These are phyloP conservation scores for Trichosporon sp. DNA, from an alignment of 1,284 basidiomycete species.

Conservation along the genomic window DNA sequence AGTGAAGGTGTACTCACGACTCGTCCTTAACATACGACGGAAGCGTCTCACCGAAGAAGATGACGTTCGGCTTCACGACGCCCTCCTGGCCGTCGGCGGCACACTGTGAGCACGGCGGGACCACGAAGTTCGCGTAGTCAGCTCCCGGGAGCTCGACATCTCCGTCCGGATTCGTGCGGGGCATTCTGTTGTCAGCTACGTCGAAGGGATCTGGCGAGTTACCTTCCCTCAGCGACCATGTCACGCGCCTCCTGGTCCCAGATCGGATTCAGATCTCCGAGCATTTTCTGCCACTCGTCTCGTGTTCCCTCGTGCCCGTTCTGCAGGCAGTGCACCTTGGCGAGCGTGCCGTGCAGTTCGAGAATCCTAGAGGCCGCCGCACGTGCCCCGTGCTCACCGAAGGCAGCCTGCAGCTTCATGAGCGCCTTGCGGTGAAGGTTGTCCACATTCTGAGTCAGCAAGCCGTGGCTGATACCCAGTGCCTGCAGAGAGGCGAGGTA, in stretches of 20 bases:
- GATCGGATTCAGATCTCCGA: conserved; percentile 72
- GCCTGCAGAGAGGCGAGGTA: conserved; percentile 79
- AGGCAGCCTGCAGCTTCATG: conserved; percentile 53
- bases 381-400: neutral
- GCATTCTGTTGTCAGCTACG: conserved; percentile 55
- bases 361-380: conserved; percentile 59
- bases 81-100: conserved; percentile 54
- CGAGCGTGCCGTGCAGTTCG: conserved; percentile 86
- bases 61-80: conserved; percentile 73
- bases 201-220: neutral
- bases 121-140: conserved; percentile 72
- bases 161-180: conserved; percentile 86
- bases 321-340: conserved; percentile 73
- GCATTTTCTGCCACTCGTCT: conserved; percentile 70
- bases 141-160: conserved; percentile 83
- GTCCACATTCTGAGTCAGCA: conserved; percentile 89
- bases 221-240: conserved; percentile 65
- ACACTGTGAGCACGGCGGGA: conserved; percentile 74
- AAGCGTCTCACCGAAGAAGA: conserved; percentile 86
- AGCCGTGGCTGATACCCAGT: conserved; percentile 63
- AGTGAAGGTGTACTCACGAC: conserved; percentile 63
- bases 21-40: conserved; percentile 64
- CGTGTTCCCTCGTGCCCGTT: conserved; percentile 70
- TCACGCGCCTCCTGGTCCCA: conserved; percentile 74
- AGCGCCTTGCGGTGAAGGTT: conserved; percentile 77